phyloP scores from a whole-genome alignment of 345 rosid species.

The Dipteronia dyeriana region DNA sequence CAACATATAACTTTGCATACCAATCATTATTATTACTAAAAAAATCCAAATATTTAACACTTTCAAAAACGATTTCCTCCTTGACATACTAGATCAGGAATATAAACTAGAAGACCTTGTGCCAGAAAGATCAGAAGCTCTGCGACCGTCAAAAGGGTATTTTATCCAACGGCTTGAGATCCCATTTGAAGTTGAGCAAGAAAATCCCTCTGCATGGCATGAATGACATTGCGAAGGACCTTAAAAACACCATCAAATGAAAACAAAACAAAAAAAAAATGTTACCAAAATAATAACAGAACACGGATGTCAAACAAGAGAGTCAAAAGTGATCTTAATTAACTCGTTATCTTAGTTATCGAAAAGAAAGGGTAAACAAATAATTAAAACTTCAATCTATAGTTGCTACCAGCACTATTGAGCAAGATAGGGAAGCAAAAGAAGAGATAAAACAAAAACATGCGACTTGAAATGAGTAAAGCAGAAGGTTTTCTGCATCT shows the following conservation, averaged over 20 bases:
- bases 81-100: background rate
- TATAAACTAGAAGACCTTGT: constrained; percentile 43
- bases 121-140: constrained; percentile 45
- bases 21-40: background rate
- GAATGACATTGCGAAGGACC: constrained; percentile 65
- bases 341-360: background rate
- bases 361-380: too few species aligned
- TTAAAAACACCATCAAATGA: constrained; percentile 31
- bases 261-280: background rate
- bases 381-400: background rate
- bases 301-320: too few species aligned
- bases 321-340: background rate
- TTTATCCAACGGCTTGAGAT: constrained; percentile 42
- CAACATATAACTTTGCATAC: background rate
- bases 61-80: constrained; percentile 13
- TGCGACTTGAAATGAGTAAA: too few species aligned
- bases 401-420: background rate
- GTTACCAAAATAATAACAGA: too few species aligned
- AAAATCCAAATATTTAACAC: constrained; percentile 6
- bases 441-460: too few species aligned
- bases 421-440: background rate
- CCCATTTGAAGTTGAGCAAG: constrained; percentile 61
- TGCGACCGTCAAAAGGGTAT: constrained; percentile 50
- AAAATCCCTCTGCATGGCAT: constrained; percentile 55
- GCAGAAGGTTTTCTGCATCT: background rate